These are phyloP conservation scores for Candida oleophila DNA, from an alignment of 805 yeast genomes.

Conservation along the genomic window DNA sequence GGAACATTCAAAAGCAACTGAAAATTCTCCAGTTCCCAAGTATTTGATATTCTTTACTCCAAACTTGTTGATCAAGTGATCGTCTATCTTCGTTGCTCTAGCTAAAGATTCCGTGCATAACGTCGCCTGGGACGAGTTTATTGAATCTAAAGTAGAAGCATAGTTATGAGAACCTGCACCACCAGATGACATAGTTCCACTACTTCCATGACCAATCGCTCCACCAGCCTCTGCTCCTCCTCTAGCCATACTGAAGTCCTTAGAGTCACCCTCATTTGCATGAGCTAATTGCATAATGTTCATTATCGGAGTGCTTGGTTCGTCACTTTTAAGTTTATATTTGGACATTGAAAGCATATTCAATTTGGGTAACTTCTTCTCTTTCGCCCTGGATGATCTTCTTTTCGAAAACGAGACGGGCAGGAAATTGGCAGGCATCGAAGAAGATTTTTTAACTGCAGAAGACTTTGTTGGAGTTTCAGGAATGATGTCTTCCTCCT, in stretches of 20 bases:
- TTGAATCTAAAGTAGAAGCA: conserved; percentile 13
- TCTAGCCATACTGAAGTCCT: neutral
- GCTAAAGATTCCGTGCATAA: conserved; percentile 8
- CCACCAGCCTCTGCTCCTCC: neutral
- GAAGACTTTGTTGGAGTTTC: conserved; percentile 39
- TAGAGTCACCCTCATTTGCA: neutral
- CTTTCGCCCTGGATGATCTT: neutral
- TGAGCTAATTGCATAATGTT: neutral
- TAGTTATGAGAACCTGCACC: conserved; percentile 3
- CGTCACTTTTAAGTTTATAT: conserved; percentile 7
- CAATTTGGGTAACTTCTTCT: neutral
- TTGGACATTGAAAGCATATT: conserved; percentile 2
- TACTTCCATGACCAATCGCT: neutral
- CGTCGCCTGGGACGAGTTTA: conserved; percentile 21
- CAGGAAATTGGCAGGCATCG: conserved; percentile 28
- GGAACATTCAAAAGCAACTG: conserved; percentile 79
- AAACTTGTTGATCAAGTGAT: conserved; percentile 47
- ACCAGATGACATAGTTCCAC: neutral
- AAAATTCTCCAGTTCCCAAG: conserved; percentile 86
- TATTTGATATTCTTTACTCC: conserved; percentile 58
- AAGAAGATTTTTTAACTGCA: conserved; percentile 23
- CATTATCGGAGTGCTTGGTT: conserved; percentile 19
- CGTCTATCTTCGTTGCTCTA: conserved; percentile 28
- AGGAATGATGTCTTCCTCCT: conserved; percentile 17
- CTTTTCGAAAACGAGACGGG: conserved; percentile 16